Base-by-base conservation (phyloP, 73 alveolate genomes). In the Diophrys sp. region DNA sequence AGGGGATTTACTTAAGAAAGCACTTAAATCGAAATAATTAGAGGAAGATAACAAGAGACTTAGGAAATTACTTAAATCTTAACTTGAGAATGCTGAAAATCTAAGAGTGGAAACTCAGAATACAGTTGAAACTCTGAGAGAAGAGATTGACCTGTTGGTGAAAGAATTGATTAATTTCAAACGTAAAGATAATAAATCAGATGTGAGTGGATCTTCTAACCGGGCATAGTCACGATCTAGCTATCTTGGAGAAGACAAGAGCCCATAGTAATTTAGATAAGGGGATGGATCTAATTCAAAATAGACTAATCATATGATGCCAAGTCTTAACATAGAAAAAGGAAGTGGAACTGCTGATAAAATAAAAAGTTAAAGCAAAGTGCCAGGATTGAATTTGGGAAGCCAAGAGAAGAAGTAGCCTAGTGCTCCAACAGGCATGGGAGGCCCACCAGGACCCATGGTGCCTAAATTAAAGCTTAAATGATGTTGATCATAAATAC, bases 71-170 rank as follows among this genome's bases (percentile, higher is more conserved):
- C 29, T 11, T 32, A 31, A 30, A 66, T 62, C 90, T 18, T 75
- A 87, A 83, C 62, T 87, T 11, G 94, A 87, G 29, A 87, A 87
- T 44, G 71, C 84, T 29, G 94, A 87, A 75, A 87, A 87, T 34
- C 75, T 87, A 27, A 87, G 94, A 67, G 2, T 75, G 0, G 94
- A 81, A 34, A 87, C 94, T n/a, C 75, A 87, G 71, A 67, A 70
- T 28, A 87, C 94, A 1, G 86, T 87, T 34, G 94, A 87, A 66
- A 87, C 89, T 26, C 79, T 87, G 26, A 82, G 94, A 29, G 91
- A 87, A 67, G 94, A 87, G 34, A 81, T 87, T 33, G 91, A 87
- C 55, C 33, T 71, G 18, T 80, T 87, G 27, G 94, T 87, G 23
- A 81, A 73, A 56, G 94, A 85, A 67, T 71, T 85, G 0, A 79